phyloP scores from a whole-genome alignment of 1,284 basidiomycete genomes.

The Singerocomus rubriflavus region DNA sequence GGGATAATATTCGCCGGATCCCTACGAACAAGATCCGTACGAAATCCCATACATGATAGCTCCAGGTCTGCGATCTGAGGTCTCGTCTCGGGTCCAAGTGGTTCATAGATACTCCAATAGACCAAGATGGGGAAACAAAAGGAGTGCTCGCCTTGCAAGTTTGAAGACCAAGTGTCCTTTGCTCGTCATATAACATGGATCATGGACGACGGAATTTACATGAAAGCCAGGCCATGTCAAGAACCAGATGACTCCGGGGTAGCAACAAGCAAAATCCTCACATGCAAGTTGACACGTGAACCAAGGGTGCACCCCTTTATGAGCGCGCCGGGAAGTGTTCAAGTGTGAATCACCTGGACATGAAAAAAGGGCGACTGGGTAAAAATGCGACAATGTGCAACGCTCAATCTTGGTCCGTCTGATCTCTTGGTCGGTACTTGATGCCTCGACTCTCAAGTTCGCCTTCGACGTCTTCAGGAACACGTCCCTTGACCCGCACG shows the following conservation, averaged over 20 bases:
- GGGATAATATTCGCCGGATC: no score
- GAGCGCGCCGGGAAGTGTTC: neutral
- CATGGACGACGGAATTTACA: conserved; percentile 10
- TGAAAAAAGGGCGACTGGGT: neutral
- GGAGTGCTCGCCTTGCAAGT: neutral
- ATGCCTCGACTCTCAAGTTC: conserved; percentile 74
- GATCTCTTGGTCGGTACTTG: conserved; percentile 77
- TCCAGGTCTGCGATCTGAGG: neutral
- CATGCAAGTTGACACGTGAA: conserved; percentile 22
- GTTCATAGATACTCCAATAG: neutral
- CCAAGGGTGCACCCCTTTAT: neutral
- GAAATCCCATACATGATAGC: conserved; percentile 8
- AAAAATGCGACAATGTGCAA: conserved; percentile 6
- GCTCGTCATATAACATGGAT: neutral
- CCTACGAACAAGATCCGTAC: no score
- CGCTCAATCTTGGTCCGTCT: conserved; percentile 62
- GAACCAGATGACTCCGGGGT: neutral
- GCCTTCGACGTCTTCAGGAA: conserved; percentile 83
- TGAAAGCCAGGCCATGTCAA: conserved; percentile 2
- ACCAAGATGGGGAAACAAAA: neutral
- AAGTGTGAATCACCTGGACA: neutral
- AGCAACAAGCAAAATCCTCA: conserved; percentile 1
- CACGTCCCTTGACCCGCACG: conserved; percentile 80
- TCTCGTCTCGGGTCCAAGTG: neutral
- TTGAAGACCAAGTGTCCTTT: neutral